Evolutionary conservation across 495 filamentous ascomycete species (phyloP), one percentile per base, ranked within the genome.

Genomic region (Sphaerosporella brunnea): DNA sequence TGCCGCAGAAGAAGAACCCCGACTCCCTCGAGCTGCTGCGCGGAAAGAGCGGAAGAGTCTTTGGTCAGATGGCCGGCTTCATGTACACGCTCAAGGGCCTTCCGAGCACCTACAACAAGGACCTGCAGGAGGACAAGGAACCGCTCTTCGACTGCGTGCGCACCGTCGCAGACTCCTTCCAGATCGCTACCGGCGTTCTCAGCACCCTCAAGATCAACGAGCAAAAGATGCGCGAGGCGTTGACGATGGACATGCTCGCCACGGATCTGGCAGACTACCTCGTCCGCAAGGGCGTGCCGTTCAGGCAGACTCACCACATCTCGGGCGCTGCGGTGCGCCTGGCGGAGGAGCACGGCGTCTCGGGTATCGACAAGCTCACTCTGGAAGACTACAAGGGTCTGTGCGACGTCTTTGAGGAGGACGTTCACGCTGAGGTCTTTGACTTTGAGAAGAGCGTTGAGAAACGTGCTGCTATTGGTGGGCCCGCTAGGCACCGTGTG

Each of bases 91-190:
- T 83, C 61, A 95, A 96, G 69, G 81, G 81, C 26, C 70, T 93
- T 18, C 85, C 88, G 1, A 81, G 76, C 20, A 92, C 84, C 4
- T 95, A 94, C 70, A 93, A 95, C 69, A 93, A 94, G 68, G 83
- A 93, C 60, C 68, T 93, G 13, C 88, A 96, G 65, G 88, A 95
- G 66, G 79, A 75, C 49, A 77, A 84, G 51, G 84, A 93, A 68
- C 80, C 82, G 35, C 72, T 96, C 63, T 73, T 96, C 23, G 83
- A 93, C 65, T 77, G 79, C 60, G 73, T 92, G 62, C 85, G 86
- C 68, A 93, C 87, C 8, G 75, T 93, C 41, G 71, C 70, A 38
- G 82, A 92, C 69, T 85, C 79, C 62, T 73, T 93, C 50, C 79
- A 79, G 59, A 94, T 96, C 55, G 82, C 59, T 0, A 56, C 63